Conservation (phyloP, 305 asterid species). For the Plantago rigida region DNA sequence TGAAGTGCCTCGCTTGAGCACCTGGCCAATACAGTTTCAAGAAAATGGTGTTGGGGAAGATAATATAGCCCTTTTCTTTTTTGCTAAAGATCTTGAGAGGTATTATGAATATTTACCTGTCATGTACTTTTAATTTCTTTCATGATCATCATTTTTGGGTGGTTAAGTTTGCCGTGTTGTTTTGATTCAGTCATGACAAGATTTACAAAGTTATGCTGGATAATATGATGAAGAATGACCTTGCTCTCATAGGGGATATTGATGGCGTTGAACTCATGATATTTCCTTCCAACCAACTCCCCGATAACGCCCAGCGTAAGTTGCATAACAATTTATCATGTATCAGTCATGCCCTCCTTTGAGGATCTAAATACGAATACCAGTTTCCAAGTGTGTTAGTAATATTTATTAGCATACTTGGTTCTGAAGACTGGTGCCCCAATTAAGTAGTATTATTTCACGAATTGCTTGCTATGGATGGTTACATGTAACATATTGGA, state of each 20-base stretch:
- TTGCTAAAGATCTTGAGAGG: slow-evolving; percentile 76
- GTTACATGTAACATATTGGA: too few species aligned
- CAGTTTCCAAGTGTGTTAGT: too few species aligned
- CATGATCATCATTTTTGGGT: slow-evolving; percentile 16
- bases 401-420: too few species aligned
- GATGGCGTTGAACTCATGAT: slow-evolving; percentile 78
- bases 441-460: too few species aligned
- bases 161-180: slow-evolving; percentile 23
- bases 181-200: slow-evolving; percentile 59
- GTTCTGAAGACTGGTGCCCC: too few species aligned
- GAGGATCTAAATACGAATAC: too few species aligned
- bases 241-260: slow-evolving; percentile 65
- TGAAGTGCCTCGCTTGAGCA: slow-evolving; percentile 72
- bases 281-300: slow-evolving; percentile 82
- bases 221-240: slow-evolving; percentile 75
- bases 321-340: neutral
- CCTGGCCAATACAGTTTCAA: slow-evolving; percentile 85
- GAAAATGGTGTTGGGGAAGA: slow-evolving; percentile 71
- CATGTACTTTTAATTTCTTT: slow-evolving; percentile 16
- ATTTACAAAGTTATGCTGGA: slow-evolving; percentile 63
- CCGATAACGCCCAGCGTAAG: slow-evolving; percentile 71
- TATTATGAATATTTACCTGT: slow-evolving; percentile 23
- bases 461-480: too few species aligned
- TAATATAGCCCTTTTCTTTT: slow-evolving; percentile 77
- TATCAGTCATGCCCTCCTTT: too few species aligned